Conservation (phyloP, 768 basidiomycete genomes). For the Scleroderma citrinum region DNA sequence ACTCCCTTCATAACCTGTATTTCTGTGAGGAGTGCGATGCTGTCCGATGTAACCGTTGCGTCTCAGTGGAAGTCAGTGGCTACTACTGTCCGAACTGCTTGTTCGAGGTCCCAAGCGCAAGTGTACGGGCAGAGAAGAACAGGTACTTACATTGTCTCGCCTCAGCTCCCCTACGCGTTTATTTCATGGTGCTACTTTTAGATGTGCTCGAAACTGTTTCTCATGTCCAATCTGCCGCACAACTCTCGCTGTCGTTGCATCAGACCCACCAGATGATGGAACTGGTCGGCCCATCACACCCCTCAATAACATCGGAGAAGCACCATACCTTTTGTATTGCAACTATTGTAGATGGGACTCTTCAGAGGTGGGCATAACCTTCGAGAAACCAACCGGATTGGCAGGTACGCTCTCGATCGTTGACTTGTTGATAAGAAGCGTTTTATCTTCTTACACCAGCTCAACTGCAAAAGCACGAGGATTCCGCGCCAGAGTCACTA, state of each 20-base stretch:
- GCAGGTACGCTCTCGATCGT: slow-evolving; percentile 54
- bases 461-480: slow-evolving; percentile 87
- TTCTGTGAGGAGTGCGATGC: slow-evolving; percentile 99
- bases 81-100: slow-evolving; percentile 98
- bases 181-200: slow-evolving; percentile 25
- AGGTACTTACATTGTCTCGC: slow-evolving; percentile 41
- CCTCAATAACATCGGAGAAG: slow-evolving; percentile 63
- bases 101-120: slow-evolving; percentile 97
- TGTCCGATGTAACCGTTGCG: slow-evolving; percentile 88
- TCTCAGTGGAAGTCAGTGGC: slow-evolving; percentile 87
- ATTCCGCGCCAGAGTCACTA: slow-evolving; percentile 74
- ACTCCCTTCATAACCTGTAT: slow-evolving; percentile 79
- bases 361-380: slow-evolving; percentile 82
- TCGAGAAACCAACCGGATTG: slow-evolving; percentile 95
- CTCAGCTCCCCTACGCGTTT: slow-evolving; percentile 3
- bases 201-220: slow-evolving; percentile 98
- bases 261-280: slow-evolving; percentile 64
- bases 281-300: slow-evolving; percentile 51
- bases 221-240: slow-evolving; percentile 91
- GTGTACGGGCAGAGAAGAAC: slow-evolving; percentile 97
- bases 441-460: slow-evolving; percentile 38
- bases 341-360: slow-evolving; percentile 95
- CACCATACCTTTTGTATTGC: slow-evolving; percentile 89
- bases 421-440: background rate
- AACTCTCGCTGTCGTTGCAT: slow-evolving; percentile 85